phyloP scores from a whole-genome alignment of 2,329 filamentous ascomycete species.

The Botrytis elliptica region DNA sequence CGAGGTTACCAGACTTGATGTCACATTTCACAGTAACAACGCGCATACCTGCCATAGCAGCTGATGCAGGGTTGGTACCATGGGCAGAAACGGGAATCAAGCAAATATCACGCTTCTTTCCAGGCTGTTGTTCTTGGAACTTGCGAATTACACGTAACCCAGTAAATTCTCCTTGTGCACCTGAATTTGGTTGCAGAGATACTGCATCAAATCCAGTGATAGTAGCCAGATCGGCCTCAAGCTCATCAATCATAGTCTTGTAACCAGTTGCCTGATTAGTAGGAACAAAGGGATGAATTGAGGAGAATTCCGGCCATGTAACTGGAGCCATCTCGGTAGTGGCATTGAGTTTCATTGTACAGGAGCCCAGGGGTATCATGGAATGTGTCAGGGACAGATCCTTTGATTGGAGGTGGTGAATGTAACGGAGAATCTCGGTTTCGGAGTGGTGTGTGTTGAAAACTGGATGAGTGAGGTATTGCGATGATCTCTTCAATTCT shows the following conservation, averaged over 20 bases:
- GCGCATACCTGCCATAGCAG: conserved; percentile 93
- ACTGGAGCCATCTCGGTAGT: conserved; percentile 91
- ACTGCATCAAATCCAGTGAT: conserved; percentile 91
- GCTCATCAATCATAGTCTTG: conserved; percentile 63
- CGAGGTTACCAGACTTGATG: conserved; percentile 80
- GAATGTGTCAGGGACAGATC: conserved; percentile 92
- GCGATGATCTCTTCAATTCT: conserved; percentile 65
- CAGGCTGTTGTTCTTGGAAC: conserved; percentile 68
- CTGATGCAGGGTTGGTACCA: conserved; percentile 92
- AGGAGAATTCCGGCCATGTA: conserved; percentile 71
- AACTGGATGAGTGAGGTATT: conserved; percentile 83
- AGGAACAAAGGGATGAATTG: conserved; percentile 79
- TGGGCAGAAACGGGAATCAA: conserved; percentile 93
- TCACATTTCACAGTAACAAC: conserved; percentile 93
- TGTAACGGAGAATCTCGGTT: conserved; percentile 90
- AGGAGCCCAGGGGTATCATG: conserved; percentile 96
- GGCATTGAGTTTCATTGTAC: conserved; percentile 97
- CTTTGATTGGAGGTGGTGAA: conserved; percentile 89
- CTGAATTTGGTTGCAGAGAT: conserved; percentile 91
- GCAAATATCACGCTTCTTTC: conserved; percentile 81
- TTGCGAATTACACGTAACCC: conserved; percentile 85
- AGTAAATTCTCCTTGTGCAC: conserved; percentile 92
- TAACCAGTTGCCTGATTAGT: conserved; percentile 65
- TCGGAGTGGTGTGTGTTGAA: conserved; percentile 96
- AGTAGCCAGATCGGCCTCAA: conserved; percentile 72